Evolutionary conservation across 129 eudicot species (phyloP), one percentile per base, ranked within the genome.

Genomic region (Flaveria bidentis): DNA sequence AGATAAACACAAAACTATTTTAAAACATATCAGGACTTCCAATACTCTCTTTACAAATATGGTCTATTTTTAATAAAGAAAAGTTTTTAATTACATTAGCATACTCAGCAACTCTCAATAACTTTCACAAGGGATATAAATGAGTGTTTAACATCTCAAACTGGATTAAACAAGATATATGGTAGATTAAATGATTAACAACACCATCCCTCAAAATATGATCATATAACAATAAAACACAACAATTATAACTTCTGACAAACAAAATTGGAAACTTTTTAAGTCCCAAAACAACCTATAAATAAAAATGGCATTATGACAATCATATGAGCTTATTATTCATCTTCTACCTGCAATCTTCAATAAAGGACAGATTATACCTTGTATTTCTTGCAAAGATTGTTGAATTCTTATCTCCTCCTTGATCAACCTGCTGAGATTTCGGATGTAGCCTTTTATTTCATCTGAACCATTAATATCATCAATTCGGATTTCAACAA

Each of bases 321-420:
- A 46, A 65, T 50, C 71, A 46, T 50, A 73, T 33, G n/a, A 56
- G 14, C 2, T 49, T 52, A 71, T n/a, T 10, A 46, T 55, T 60
- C 47, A 87, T 71, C 92, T 83, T 78, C 90, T 91, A 5, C 97
- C 96, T 52, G 93, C 91, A 78, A 87, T 89, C 87, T 87, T 89
- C 82, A 94, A 72, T 78, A 94, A 67, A 20, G 98, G 98, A 71
- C 91, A 88, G 71, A 94, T 84, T 3, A 91, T 87, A 73, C 98
- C 98, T 82, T 94, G 98, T 49, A 94, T 86, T 84, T 94, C 98
- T 45, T 82, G 86, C 89, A 94, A 84, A 42, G 96, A 82, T 51
- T 84, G 84, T 74, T 94, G 97, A 74, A 87, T 83, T 64, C 90
- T 75, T 5, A 91, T 78, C 88, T 94, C 98, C 79, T 94, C 98